Evolutionary conservation across 2,329 filamentous ascomycete species (phyloP).

Genomic region (Aspergillus unguis): DNA sequence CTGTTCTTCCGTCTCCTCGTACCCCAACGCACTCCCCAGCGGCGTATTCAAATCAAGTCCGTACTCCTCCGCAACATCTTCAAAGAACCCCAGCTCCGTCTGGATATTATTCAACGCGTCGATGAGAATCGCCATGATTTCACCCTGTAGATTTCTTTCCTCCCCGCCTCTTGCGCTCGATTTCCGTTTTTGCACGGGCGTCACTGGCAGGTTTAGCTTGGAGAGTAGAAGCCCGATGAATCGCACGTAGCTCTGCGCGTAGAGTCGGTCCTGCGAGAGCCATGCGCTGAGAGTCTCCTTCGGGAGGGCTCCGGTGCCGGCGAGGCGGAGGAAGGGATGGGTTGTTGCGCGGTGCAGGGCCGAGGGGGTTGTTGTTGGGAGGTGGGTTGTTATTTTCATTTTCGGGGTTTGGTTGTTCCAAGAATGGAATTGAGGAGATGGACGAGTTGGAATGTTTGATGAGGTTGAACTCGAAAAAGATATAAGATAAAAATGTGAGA

Average conservation of each 20-base stretch:
- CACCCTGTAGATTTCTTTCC: conserved; percentile 33
- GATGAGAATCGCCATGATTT: conserved; percentile 61
- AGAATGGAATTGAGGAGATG: background rate
- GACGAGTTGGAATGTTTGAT: background rate
- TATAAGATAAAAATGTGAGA: background rate
- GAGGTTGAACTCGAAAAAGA: background rate
- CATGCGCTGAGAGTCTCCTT: conserved; percentile 59
- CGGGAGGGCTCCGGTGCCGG: conserved; percentile 60
- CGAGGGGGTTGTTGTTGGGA: conserved; percentile 50
- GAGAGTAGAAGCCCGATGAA: conserved; percentile 64
- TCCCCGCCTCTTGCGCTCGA: conserved; percentile 29
- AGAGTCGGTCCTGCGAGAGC: conserved; percentile 69
- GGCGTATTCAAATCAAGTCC: conserved; percentile 51
- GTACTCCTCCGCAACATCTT: conserved; percentile 61
- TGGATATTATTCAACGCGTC: conserved; percentile 64
- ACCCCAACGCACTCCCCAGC: conserved; percentile 14
- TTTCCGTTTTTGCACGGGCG: conserved; percentile 14
- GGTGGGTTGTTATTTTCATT: conserved; percentile 53
- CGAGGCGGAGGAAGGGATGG: conserved; percentile 62
- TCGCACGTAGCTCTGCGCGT: conserved; percentile 66
- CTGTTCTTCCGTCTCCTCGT: conserved; percentile 14
- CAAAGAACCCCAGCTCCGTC: conserved; percentile 65
- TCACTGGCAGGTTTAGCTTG: conserved; percentile 54
- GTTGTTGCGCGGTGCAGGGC: conserved; percentile 59
- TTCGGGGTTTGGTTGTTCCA: conserved; percentile 4